These are phyloP conservation scores for Epithele typhae DNA, from an alignment of 768 basidiomycete species.

Conservation along the genomic window DNA sequence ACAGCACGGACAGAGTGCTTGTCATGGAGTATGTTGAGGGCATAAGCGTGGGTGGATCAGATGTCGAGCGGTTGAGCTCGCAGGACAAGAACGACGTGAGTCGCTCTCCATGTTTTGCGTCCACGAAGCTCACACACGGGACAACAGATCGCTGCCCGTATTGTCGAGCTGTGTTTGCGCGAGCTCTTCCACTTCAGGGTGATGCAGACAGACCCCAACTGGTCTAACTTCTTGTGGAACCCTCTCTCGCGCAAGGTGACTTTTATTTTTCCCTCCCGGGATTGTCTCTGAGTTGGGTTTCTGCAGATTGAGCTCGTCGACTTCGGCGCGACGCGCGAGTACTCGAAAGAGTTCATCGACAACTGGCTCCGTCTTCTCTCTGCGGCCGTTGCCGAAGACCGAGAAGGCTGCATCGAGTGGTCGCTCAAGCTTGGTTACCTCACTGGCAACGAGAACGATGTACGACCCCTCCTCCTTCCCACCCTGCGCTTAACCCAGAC, in stretches of 20 bases:
- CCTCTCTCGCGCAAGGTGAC: constrained; percentile 52
- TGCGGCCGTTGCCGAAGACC: constrained; percentile 69
- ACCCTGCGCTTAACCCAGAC: neutral
- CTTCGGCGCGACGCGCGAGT: constrained; percentile 92
- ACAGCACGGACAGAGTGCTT: constrained; percentile 77
- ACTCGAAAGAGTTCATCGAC: constrained; percentile 83
- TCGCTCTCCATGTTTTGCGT: neutral
- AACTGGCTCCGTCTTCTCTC: constrained; percentile 81
- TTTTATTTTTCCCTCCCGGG: neutral
- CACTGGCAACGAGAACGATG: constrained; percentile 83
- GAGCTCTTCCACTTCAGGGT: constrained; percentile 88
- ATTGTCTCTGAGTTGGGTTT: too few species aligned
- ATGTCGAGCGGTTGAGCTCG: constrained; percentile 52
- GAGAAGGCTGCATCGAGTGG: constrained; percentile 60
- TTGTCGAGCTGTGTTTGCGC: constrained; percentile 81
- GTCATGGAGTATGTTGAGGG: constrained; percentile 88
- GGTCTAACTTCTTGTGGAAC: constrained; percentile 97
- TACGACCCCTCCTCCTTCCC: constrained; percentile 30
- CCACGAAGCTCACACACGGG: neutral
- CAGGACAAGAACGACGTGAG: constrained; percentile 68
- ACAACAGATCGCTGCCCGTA: constrained; percentile 71
- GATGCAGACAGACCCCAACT: constrained; percentile 99
- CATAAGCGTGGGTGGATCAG: constrained; percentile 68
- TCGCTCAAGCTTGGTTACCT: constrained; percentile 86
- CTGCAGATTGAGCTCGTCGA: constrained; percentile 81